Evolutionary conservation across 441 rosid genomes (phyloP).

Genomic region (Metrosideros polymorpha): DNA sequence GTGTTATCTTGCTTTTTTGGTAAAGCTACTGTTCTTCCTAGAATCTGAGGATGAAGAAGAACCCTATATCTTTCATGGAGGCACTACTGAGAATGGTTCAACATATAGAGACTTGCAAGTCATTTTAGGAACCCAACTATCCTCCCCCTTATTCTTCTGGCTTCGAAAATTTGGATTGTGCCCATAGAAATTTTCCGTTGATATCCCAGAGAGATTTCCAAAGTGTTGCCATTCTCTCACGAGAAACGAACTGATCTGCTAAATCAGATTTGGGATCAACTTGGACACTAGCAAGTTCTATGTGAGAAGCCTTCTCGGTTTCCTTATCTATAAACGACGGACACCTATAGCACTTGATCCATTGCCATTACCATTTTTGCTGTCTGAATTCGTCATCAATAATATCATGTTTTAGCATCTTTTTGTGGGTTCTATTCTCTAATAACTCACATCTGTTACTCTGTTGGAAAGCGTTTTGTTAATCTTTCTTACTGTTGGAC

Average conservation of each 20-base stretch:
- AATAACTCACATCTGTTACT: background rate
- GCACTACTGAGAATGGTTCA: background rate
- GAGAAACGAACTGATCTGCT: background rate
- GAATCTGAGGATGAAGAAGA: background rate
- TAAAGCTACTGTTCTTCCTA: background rate
- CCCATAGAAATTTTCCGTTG: background rate
- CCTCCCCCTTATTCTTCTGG: background rate
- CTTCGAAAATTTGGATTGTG: background rate
- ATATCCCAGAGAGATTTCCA: background rate
- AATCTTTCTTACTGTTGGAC: background rate
- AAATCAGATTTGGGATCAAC: background rate
- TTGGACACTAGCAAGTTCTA: background rate
- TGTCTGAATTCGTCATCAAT: background rate
- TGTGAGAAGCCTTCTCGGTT: background rate
- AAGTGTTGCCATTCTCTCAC: background rate
- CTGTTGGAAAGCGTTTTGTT: background rate
- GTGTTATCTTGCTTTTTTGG: background rate
- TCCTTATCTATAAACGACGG: background rate
- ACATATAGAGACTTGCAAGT: background rate
- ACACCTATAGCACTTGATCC: background rate
- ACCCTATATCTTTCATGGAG: background rate
- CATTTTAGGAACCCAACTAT: background rate
- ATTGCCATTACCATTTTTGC: background rate
- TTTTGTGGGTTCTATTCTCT: background rate
- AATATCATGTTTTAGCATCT: background rate